Evolutionary conservation across 139 green algal species (phyloP), one percentile per base, ranked within the genome.

Genomic region (Chlamydomonas sphaeroides): DNA sequence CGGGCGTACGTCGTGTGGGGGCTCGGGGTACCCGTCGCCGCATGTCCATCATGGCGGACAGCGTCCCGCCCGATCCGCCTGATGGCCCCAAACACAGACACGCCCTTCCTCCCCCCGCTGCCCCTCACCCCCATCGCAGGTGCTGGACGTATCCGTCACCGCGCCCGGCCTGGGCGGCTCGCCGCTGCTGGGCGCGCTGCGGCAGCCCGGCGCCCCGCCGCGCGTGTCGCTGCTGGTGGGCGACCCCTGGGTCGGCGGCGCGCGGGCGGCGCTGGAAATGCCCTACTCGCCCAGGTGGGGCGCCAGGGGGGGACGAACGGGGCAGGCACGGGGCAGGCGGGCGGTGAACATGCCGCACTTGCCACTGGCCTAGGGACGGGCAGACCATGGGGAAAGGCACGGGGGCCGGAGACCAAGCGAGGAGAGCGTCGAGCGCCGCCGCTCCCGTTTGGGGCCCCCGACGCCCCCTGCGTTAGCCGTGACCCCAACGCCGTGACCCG

Each of bases 191-290:
- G 35, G 51, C 38, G 28, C 65, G 41, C 38, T 39, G 61, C 51
- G 20, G 25, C 30, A 23, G 38, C 38, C 38, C 36, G 49, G 59
- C 30, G 59, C 72, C n/a, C 35, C 84, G 18, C 79, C 77, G 30
- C 65, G 33, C 32, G 79, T 93, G 23, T 68, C 78, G 0, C 62
- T 97, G 57, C 79, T 94, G 21, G 65, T 96, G 10, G 94, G 94
- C 0, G 94, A 97, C 83, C 87, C 85, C 3, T 93, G 89, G 89
- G n/a, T n/a, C 21, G 90, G 87, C 2, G 93, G 94, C 2, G 92
- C 91, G 5, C 74, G 89, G 28, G 91, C 88, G 26, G 65, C 94
- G 78, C 76, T 97, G 33, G 72, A 80, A 33, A 87, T 97, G 56
- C 92, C 94, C 1, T 95, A 94, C 70, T 72, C 90, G 36, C 68